These are phyloP conservation scores for Choanephora cucurbitarum DNA, from an alignment of 371 early-diverging fungal species.

Conservation along the genomic window DNA sequence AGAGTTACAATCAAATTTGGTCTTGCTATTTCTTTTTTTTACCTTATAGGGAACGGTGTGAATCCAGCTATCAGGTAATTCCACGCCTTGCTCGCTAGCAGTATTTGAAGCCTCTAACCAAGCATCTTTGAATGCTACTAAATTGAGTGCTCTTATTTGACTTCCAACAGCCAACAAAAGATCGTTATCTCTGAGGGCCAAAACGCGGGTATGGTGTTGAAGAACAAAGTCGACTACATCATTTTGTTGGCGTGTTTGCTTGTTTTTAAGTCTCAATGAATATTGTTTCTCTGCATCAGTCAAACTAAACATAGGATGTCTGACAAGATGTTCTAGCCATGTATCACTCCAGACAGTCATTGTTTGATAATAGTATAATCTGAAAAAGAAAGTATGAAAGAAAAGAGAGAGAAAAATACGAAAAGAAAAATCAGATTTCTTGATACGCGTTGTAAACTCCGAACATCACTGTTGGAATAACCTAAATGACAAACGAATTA, in stretches of 20 bases:
- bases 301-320: constrained; percentile 28
- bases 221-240: constrained; percentile 6
- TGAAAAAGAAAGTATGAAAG: constrained; percentile 24
- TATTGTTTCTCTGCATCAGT: constrained; percentile 8
- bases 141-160: constrained; percentile 36
- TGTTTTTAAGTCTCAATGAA: constrained; percentile 2
- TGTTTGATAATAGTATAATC: neutral
- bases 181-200: constrained; percentile 38
- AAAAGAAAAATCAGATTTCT: too few relatives aligned
- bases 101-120: constrained; percentile 35
- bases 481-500: too few relatives aligned
- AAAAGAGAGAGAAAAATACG: neutral
- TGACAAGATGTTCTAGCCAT: constrained; percentile 25
- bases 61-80: constrained; percentile 27
- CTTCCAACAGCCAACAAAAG: constrained; percentile 41
- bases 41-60: constrained; percentile 43
- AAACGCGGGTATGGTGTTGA: constrained; percentile 32
- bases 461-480: too few relatives aligned
- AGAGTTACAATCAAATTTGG: neutral
- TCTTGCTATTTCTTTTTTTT: constrained; percentile 1
- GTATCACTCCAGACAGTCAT: constrained; percentile 9
- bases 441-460: neutral
- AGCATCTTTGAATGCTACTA: constrained; percentile 38
- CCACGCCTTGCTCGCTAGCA: constrained; percentile 8
- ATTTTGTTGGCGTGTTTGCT: constrained; percentile 15